These are phyloP conservation scores for Scorias spongiosa DNA, from an alignment of 2,329 filamentous ascomycete genomes.

Conservation along the genomic window DNA sequence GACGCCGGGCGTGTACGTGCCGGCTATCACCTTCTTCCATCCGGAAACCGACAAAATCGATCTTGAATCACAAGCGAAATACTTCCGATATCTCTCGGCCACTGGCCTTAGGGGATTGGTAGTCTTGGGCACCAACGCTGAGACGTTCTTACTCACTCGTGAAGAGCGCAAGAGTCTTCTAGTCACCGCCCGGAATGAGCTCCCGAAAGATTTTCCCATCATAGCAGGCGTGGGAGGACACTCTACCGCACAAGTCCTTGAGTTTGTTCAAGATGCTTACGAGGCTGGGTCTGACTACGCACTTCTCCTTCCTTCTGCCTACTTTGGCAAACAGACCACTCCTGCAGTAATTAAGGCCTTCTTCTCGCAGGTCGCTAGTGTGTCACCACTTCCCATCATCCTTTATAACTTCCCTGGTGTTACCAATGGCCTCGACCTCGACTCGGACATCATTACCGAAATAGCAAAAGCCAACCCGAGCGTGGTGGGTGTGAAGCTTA, in stretches of 20 bases:
- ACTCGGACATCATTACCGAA: conserved; percentile 44
- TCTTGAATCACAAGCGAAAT: conserved; percentile 21
- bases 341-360: conserved; percentile 43
- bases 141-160: conserved; percentile 26
- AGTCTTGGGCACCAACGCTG: conserved; percentile 27
- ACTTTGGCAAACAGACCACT: conserved; percentile 49
- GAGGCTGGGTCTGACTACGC: conserved; percentile 47
- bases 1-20: conserved; percentile 7
- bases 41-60: conserved; percentile 19
- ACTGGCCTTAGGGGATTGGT: conserved; percentile 24
- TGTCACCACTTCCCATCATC: conserved; percentile 41
- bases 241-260: conserved; percentile 47
- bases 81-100: conserved; percentile 24
- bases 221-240: conserved; percentile 51
- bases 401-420: conserved; percentile 57
- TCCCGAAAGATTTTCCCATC: conserved; percentile 39
- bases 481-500: conserved; percentile 51
- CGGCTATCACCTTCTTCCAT: conserved; percentile 27
- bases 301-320: conserved; percentile 46
- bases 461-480: conserved; percentile 38
- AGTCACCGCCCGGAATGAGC: conserved; percentile 37
- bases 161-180: conserved; percentile 42
- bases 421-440: conserved; percentile 52
- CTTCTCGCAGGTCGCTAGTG: conserved; percentile 41
- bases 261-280: conserved; percentile 43